Percentiles rank a stretch among this genome's conserved stretches.
phyloP scores from a whole-genome alignment of 2,329 filamentous ascomycete species.

The Colletotrichum tamarilloi region DNA sequence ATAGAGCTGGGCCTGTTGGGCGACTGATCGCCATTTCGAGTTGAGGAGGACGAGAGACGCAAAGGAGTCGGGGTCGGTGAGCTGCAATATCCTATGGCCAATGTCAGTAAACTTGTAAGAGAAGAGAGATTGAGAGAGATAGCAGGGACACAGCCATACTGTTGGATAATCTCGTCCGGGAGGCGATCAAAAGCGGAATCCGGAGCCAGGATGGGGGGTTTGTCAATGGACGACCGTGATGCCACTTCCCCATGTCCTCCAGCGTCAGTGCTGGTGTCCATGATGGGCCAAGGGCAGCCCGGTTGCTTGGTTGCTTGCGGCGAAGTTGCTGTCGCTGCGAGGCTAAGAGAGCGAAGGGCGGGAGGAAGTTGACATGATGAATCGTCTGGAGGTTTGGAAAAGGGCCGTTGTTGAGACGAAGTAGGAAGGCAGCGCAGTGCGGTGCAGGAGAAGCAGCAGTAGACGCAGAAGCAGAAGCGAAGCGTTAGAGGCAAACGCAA shows the following conservation, averaged over 20 bases:
- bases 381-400: slow-evolving; percentile 28
- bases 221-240: slow-evolving; percentile 45
- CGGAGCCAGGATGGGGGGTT: slow-evolving; percentile 44
- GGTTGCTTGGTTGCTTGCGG: neutral
- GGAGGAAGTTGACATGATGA: slow-evolving; percentile 28
- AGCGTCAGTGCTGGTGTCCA: slow-evolving; percentile 19
- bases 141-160: slow-evolving; percentile 58
- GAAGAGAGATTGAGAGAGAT: neutral
- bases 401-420: slow-evolving; percentile 32
- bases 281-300: slow-evolving; percentile 7
- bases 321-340: slow-evolving; percentile 10
- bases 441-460: neutral
- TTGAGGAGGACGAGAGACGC: slow-evolving; percentile 75
- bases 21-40: slow-evolving; percentile 72
- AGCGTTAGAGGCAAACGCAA: neutral
- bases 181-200: slow-evolving; percentile 62
- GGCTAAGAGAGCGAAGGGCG: slow-evolving; percentile 21
- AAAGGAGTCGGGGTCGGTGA: slow-evolving; percentile 71
- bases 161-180: slow-evolving; percentile 76
- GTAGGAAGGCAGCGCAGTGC: slow-evolving; percentile 5
- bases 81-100: slow-evolving; percentile 66
- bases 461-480: neutral
- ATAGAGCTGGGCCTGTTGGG: slow-evolving; percentile 73
- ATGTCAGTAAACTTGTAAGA: neutral
- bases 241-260: slow-evolving; percentile 2